Evolutionary conservation across 2,329 filamentous ascomycete genomes (phyloP).

Genomic region (Cryphonectria carpinicola): DNA sequence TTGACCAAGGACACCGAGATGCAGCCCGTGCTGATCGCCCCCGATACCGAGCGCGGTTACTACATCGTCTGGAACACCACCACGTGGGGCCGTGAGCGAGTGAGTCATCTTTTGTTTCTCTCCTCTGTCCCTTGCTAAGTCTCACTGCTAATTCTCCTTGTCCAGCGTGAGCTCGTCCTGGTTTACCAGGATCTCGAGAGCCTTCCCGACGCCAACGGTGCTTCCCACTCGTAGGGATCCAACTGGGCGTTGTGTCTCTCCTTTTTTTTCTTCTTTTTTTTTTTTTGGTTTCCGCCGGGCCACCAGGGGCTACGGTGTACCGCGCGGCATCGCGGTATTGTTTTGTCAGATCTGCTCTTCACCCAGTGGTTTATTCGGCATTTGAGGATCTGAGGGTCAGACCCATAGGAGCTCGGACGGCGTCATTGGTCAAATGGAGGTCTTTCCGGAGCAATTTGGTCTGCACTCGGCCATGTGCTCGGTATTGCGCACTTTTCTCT

Average conservation of each 20-base stretch:
- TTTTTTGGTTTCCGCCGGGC: not conserved
- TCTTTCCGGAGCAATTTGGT: not conserved
- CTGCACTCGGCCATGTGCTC: not conserved
- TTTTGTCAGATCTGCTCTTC: not conserved
- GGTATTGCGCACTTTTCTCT: slow-evolving; percentile 1
- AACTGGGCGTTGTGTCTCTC: no score
- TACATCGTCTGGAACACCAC: slow-evolving; percentile 68
- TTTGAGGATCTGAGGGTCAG: slow-evolving; percentile 1
- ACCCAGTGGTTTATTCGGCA: not conserved
- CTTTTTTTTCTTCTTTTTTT: not conserved
- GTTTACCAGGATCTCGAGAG: slow-evolving; percentile 66
- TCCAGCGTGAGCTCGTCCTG: slow-evolving; percentile 62
- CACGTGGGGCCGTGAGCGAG: slow-evolving; percentile 66
- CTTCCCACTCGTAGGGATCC: slow-evolving; percentile 17
- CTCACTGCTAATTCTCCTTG: slow-evolving; percentile 27
- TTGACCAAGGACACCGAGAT: slow-evolving; percentile 70
- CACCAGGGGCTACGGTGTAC: not conserved
- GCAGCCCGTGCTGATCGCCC: slow-evolving; percentile 62
- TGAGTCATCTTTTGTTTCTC: slow-evolving; percentile 44
- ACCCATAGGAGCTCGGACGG: slow-evolving; percentile 4
- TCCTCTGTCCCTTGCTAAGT: not conserved
- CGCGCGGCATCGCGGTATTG: not conserved
- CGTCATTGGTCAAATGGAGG: slow-evolving; percentile 7
- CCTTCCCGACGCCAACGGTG: slow-evolving; percentile 31
- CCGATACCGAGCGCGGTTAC: slow-evolving; percentile 65